Evolutionary conservation across 2,329 filamentous ascomycete species (phyloP), one percentile per base, ranked within the genome.

Genomic region (Colletotrichum nymphaeae): DNA sequence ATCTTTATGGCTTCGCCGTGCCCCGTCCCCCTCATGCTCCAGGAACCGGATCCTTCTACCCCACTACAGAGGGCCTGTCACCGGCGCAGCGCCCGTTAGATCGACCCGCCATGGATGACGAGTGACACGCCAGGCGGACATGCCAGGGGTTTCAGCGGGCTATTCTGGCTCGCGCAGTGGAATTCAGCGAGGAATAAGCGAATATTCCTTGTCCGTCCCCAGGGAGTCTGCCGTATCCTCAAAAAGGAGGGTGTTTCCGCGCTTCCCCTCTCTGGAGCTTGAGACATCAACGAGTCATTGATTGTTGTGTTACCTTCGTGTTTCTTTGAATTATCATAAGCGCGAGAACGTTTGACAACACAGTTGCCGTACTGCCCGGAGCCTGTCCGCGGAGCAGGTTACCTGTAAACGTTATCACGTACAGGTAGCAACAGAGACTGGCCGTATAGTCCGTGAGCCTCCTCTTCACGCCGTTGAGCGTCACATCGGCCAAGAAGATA

Each of bases 401-500:
- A 14, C 16, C 16, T 19, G 12, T 16, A 30, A 53, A 14, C 2
- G 22, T 58, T 49, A 58, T 65, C 52, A 26, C 59, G 35, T 59
- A 59, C 11, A 16, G n/a, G 30, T 19, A n/a, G n/a, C n/a, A 22
- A 9, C 57, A 52, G 6, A 37, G 35, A 69, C 30, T 42, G n/a
- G 37, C 37, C 22, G 53, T 22, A 49, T 19, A 30, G 62, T 55
- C 62, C 22, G 67, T 35, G 14, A 64, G 59, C 49, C 30, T 28
- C 16, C 30, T 35, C 49, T 19, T 22, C 32, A 14, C 56, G 32
- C 67, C 24, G 26, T 53, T 49, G 24, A 26, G 46, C 16, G 59
- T 57, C 35, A 35, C 49, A 57, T 69, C 67, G 49, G 67, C 58
- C 56, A 24, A 62, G 42, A 53, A 9, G 26, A 56, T 63, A 42